Percentiles rank a stretch among this genome's conserved stretches.
Conservation (phyloP, 2,329 filamentous ascomycete genomes). For the Cryphonectria japonica region DNA sequence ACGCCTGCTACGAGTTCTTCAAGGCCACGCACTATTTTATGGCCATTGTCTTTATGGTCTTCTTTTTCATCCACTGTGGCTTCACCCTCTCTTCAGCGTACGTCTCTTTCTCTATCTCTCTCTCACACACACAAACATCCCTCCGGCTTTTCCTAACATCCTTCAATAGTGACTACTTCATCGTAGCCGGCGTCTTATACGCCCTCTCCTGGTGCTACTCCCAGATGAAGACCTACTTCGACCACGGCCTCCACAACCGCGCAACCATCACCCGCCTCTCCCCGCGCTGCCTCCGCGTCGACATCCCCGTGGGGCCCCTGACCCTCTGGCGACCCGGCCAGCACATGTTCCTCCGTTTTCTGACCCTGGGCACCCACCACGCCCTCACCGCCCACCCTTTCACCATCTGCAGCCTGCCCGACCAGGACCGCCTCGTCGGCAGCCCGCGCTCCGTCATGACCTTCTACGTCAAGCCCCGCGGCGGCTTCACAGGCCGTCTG, state of each 20-base stretch:
- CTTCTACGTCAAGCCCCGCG: conserved; percentile 20
- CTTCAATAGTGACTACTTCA: conserved; percentile 9
- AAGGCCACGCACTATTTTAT: conserved; percentile 19
- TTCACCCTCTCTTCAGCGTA: conserved; percentile 12
- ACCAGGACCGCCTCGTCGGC: conserved; percentile 9
- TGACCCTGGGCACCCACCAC: conserved; percentile 24
- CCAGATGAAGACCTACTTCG: conserved; percentile 22
- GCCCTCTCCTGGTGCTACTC: conserved; percentile 17
- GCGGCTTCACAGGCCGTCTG: conserved; percentile 20
- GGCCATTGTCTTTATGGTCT: conserved; percentile 21
- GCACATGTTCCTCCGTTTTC: conserved; percentile 29
- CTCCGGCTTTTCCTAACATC: neutral
- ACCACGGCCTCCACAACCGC: conserved; percentile 16
- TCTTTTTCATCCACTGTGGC: conserved; percentile 20
- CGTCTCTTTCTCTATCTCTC: neutral
- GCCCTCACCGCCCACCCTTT: conserved; percentile 30
- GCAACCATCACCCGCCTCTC: conserved; percentile 15
- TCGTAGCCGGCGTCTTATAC: conserved; percentile 18
- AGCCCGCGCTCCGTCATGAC: conserved; percentile 7
- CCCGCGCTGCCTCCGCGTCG: conserved; percentile 3
- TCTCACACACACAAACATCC: too few relatives aligned
- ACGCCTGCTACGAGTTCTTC: conserved; percentile 21
- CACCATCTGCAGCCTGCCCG: conserved; percentile 27
- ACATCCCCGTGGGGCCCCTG: conserved; percentile 17
- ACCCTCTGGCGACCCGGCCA: conserved; percentile 18